Conservation (phyloP, 2,329 filamentous ascomycete species). For the Endoconidiophora laricicola region DNA sequence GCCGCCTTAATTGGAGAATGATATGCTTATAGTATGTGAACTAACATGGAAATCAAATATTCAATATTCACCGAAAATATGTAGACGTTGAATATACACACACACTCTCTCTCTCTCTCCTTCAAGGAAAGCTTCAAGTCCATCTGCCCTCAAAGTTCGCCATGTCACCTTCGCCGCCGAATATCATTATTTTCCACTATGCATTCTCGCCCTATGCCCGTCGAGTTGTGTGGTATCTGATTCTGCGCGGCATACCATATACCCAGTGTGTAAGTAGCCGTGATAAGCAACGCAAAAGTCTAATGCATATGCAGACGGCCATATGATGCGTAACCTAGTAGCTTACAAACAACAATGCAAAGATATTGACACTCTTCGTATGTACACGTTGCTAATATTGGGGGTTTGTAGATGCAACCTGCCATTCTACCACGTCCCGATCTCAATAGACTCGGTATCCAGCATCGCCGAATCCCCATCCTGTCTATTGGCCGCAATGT, state of each 20-base stretch:
- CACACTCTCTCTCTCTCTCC: background rate
- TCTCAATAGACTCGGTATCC: constrained; percentile 40
- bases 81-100: too few species aligned
- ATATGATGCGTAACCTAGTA: background rate
- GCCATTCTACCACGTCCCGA: constrained; percentile 49
- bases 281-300: background rate
- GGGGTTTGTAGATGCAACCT: constrained; percentile 41
- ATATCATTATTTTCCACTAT: constrained; percentile 50
- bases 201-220: constrained; percentile 46
- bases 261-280: constrained; percentile 43
- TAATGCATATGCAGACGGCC: background rate
- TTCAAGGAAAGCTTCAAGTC: too few species aligned
- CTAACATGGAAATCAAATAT: too few species aligned
- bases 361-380: background rate
- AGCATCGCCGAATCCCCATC: constrained; percentile 54
- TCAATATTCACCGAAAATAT: too few species aligned
- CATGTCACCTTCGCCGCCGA: background rate
- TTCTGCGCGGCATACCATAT: constrained; percentile 47
- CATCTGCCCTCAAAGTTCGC: background rate
- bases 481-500: constrained; percentile 49
- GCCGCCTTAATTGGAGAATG: too few species aligned
- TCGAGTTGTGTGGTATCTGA: constrained; percentile 50
- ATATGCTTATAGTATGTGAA: too few species aligned
- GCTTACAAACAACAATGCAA: background rate
- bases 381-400: background rate